Percentiles rank a stretch among this genome's conserved stretches.
phyloP scores from a whole-genome alignment of 176 grass and related monocot species.

The Carex scoparia region DNA sequence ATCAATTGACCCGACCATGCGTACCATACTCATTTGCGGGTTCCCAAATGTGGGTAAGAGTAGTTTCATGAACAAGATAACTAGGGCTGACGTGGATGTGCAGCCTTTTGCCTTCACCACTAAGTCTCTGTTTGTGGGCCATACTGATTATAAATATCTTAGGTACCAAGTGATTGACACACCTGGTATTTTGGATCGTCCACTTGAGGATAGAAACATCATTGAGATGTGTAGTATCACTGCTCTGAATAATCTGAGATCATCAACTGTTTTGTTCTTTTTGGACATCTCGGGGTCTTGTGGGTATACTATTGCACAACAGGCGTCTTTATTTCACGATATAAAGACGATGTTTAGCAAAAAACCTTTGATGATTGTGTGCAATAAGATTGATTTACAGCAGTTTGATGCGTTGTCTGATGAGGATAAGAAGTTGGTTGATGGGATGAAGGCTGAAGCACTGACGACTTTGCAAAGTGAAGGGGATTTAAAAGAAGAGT shows the following conservation, averaged over 20 bases:
- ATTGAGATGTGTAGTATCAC: slow-evolving; percentile 63
- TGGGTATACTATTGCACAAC: slow-evolving; percentile 45
- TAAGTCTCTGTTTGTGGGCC: slow-evolving; percentile 40
- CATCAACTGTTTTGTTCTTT: slow-evolving; percentile 45
- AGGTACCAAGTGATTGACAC: slow-evolving; percentile 54
- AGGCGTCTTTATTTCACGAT: slow-evolving; percentile 42
- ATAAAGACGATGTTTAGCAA: slow-evolving; percentile 40
- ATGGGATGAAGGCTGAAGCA: slow-evolving; percentile 48
- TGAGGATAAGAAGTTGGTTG: slow-evolving; percentile 38
- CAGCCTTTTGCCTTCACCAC: slow-evolving; percentile 55
- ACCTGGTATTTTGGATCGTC: slow-evolving; percentile 47
- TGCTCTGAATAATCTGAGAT: slow-evolving; percentile 33
- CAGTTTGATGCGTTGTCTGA: slow-evolving; percentile 36
- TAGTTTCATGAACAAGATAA: slow-evolving; percentile 48
- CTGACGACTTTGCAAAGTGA: slow-evolving; percentile 26
- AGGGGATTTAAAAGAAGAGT: slow-evolving; percentile 27
- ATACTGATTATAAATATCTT: slow-evolving; percentile 52
- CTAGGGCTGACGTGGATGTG: slow-evolving; percentile 49
- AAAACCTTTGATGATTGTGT: slow-evolving; percentile 43
- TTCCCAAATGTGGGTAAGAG: slow-evolving; percentile 52
- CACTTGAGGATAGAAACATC: slow-evolving; percentile 49
- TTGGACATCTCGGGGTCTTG: slow-evolving; percentile 45
- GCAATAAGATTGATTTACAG: slow-evolving; percentile 52
- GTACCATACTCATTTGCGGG: slow-evolving; percentile 45
- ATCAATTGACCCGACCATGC: slow-evolving; percentile 42